Conservation (phyloP, 305 asterid species). For the Rubia balearica region DNA sequence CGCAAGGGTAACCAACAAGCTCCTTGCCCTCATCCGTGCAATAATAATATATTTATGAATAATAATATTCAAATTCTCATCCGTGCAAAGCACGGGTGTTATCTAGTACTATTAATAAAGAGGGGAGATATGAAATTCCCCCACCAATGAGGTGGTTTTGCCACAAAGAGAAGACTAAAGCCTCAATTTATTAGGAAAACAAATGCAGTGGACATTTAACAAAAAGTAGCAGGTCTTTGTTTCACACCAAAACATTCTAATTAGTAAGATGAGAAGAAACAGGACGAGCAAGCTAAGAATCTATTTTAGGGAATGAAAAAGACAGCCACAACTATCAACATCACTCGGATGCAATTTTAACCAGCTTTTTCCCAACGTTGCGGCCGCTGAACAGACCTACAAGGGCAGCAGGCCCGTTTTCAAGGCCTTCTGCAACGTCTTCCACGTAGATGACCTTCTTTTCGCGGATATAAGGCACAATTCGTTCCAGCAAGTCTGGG, state of each 20-base stretch:
- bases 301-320: background rate
- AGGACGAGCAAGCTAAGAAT: background rate
- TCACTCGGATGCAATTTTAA: background rate
- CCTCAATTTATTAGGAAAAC: background rate
- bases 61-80: no score
- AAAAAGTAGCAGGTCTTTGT: background rate
- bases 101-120: no score
- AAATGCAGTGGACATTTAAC: background rate
- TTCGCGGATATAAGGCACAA: constrained; percentile 4
- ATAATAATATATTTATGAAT: no score
- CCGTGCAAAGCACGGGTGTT: no score
- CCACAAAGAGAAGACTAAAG: background rate
- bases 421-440: no score
- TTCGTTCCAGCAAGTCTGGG: background rate
- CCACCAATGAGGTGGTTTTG: no score
- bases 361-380: constrained; percentile 1
- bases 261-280: background rate
- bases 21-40: no score
- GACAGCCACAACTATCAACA: background rate
- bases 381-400: constrained; percentile 3
- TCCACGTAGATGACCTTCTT: constrained; percentile 8
- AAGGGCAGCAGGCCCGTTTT: constrained; percentile 5
- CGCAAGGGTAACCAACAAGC: no score
- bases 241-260: background rate
- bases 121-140: no score